Percentiles rank a stretch among this genome's conserved stretches.
These are phyloP conservation scores for Albugo laibachii DNA, from an alignment of 352 stramenopile species.

Conservation along the genomic window DNA sequence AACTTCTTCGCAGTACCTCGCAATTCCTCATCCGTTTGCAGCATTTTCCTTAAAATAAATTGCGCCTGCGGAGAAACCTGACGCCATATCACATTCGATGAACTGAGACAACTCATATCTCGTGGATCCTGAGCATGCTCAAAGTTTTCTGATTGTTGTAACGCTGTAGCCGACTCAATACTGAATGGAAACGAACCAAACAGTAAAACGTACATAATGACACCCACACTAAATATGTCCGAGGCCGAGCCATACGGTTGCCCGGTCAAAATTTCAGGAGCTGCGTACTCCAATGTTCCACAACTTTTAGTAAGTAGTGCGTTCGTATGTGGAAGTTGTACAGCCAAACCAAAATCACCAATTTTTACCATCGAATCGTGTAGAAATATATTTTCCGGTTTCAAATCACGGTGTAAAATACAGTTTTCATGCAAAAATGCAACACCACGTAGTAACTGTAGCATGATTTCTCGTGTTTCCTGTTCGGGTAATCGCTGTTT, in stretches of 20 bases:
- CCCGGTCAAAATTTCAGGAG: slow-evolving; percentile 42
- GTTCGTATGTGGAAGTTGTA: slow-evolving; percentile 25
- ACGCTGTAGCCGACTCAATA: slow-evolving; percentile 37
- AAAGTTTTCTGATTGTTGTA: slow-evolving; percentile 46
- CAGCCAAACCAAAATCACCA: slow-evolving; percentile 59
- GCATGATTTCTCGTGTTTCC: slow-evolving; percentile 33
- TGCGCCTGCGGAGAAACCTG: slow-evolving; percentile 28
- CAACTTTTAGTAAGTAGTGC: slow-evolving; percentile 38
- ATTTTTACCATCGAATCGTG: slow-evolving; percentile 44
- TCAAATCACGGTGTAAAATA: slow-evolving; percentile 57
- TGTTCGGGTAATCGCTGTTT: slow-evolving; percentile 30
- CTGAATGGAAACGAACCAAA: slow-evolving; percentile 66
- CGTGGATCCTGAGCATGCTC: slow-evolving; percentile 36
- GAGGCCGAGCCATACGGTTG: slow-evolving; percentile 53
- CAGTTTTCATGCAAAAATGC: slow-evolving; percentile 41
- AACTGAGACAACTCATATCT: slow-evolving; percentile 59
- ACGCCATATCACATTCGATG: slow-evolving; percentile 33
- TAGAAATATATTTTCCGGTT: slow-evolving; percentile 66
- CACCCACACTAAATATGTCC: slow-evolving; percentile 57
- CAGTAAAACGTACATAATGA: slow-evolving; percentile 61
- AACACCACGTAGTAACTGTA: slow-evolving; percentile 31
- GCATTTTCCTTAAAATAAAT: slow-evolving; percentile 39
- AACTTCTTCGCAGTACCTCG: slow-evolving; percentile 43
- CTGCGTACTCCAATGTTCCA: slow-evolving; percentile 59
- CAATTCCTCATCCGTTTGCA: slow-evolving; percentile 20